Base-by-base conservation (phyloP, 192 early-diverging fungal species). In the Spizellomyces punctatus region DNA sequence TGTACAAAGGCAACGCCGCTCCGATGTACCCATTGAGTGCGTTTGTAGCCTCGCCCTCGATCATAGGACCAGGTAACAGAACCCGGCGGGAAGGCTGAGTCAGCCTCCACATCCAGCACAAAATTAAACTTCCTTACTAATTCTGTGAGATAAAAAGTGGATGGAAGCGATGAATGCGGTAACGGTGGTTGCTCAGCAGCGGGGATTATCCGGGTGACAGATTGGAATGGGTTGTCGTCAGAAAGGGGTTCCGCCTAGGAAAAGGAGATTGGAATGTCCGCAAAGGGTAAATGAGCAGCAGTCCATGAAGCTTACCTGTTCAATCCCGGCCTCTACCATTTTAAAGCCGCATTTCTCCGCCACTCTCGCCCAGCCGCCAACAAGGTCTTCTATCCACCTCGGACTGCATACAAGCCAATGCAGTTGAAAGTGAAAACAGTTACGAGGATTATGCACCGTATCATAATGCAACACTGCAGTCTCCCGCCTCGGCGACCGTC, bases 391-490 rank as follows among this genome's bases (percentile, higher is more conserved):
- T 12, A 99, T 89, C 46, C 94, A 74, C 46, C 91, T 77, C 9
- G 93, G 91, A 3, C 94, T 96, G 78, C 96, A 99, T 49, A 93
- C 94, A 16, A 98, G 79, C 97, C 97, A 99, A 80, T 96, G 90
- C 17, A 99, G 72, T 71, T 95, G 92, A 59, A 98, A 89, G 68
- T 98, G 95, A 72, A 93, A 99, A 75, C 94, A 94, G 58, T 91
- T 86, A 62, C 86, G 84, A 17, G 93, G 85, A 67, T 96, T 96
- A 78, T 97, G 91, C 19, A 92, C 82, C 5, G 92, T 89, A 72
- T 99, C 97, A 66, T 94, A 89, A 68, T 99, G 95, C 54, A 99
- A 75, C 54, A 91, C 74, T 2, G 93, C 96, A 5, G 88, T 86
- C 77, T 99, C 95, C 22, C 85, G 87, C 8, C 95, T 83, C 27